phyloP scores from a whole-genome alignment of 2,329 filamentous ascomycete genomes.

The Alternaria ethzedia region DNA sequence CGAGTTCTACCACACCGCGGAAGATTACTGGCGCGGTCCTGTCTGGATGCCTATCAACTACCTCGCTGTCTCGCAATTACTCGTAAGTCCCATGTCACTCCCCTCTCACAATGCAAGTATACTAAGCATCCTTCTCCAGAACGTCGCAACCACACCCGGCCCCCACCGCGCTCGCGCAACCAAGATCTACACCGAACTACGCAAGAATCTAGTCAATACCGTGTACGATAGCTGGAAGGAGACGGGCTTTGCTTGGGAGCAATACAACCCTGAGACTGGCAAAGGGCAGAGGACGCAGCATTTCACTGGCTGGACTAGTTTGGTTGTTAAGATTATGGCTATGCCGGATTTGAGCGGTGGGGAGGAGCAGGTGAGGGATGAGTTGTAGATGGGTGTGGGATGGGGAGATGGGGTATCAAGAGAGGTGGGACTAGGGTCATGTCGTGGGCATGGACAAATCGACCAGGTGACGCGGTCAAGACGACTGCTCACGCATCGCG shows the following conservation, averaged over 20 bases:
- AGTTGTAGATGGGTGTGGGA: constrained; percentile 26
- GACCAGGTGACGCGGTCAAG: too few relatives aligned
- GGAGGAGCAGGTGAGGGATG: constrained; percentile 32
- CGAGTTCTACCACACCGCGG: constrained; percentile 82
- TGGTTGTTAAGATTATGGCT: constrained; percentile 96
- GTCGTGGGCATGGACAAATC: too few relatives aligned
- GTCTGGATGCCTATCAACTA: constrained; percentile 99
- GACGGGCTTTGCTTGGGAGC: constrained; percentile 98
- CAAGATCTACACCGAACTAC: constrained; percentile 77
- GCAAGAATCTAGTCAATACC: constrained; percentile 85
- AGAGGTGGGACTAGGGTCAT: too few relatives aligned
- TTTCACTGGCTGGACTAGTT: constrained; percentile 98
- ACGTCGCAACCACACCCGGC: constrained; percentile 67
- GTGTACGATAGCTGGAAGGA: constrained; percentile 87
- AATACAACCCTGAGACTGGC: constrained; percentile 94
- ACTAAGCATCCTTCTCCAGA: constrained; percentile 59
- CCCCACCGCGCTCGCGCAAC: constrained; percentile 72
- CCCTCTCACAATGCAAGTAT: background rate
- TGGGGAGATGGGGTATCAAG: background rate
- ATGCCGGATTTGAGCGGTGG: constrained; percentile 72
- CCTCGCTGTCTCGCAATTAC: constrained; percentile 77
- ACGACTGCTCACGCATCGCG: too few relatives aligned
- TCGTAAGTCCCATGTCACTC: constrained; percentile 60
- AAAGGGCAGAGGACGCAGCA: constrained; percentile 95
- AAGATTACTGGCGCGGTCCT: constrained; percentile 97